phyloP scores from a whole-genome alignment of 768 basidiomycete species.

The Ramaria sp. region DNA sequence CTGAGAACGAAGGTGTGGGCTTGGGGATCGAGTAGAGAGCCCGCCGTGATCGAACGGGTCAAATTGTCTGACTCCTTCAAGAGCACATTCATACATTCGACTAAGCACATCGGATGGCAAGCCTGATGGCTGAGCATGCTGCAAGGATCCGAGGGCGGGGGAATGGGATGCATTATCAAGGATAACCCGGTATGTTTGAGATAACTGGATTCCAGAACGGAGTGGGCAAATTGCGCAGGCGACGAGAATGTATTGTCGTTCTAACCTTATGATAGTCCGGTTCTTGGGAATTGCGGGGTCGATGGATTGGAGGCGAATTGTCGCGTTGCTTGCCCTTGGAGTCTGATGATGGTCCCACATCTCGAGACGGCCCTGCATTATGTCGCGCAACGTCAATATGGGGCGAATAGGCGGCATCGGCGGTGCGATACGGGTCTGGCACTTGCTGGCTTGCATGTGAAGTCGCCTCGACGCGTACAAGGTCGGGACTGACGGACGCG shows the following conservation, averaged over 20 bases:
- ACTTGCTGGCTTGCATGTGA: neutral
- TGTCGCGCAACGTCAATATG: neutral
- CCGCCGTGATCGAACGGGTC: neutral
- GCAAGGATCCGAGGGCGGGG: neutral
- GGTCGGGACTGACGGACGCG: conserved; percentile 25
- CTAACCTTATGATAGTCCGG: conserved; percentile 8
- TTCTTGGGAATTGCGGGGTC: neutral
- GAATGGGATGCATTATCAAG: neutral
- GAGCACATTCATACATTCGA: conserved; percentile 1
- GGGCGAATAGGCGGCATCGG: neutral
- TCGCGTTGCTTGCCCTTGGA: conserved; percentile 3
- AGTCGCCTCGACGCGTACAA: neutral
- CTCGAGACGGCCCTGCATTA: neutral
- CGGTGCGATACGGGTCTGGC: neutral
- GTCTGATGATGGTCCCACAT: neutral
- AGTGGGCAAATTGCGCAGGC: neutral
- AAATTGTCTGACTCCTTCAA: conserved; percentile 4
- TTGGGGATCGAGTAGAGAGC: neutral
- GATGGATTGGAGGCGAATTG: neutral
- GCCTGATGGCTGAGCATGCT: neutral
- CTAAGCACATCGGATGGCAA: neutral
- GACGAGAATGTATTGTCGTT: neutral
- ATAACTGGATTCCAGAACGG: conserved; percentile 4
- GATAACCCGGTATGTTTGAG: conserved; percentile 1
- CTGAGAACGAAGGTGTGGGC: neutral